These are phyloP conservation scores for Pascua guehoae DNA, from an alignment of 1,284 basidiomycete species.

Conservation along the genomic window DNA sequence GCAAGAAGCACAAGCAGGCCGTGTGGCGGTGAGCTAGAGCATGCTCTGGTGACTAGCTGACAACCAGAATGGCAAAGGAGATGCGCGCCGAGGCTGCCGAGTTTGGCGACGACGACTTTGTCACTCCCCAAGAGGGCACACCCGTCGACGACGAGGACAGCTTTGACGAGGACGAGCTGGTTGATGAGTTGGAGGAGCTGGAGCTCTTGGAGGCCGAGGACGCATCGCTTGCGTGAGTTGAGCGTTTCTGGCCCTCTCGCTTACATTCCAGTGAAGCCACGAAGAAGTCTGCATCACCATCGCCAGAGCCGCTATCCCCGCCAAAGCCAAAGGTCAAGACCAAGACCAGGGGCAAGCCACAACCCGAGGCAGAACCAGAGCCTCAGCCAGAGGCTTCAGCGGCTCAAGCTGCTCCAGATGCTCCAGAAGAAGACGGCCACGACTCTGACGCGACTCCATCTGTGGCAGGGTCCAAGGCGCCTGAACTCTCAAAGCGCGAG, in stretches of 20 bases:
- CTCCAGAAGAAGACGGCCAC: not conserved
- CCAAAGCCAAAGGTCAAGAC: constrained; percentile 3
- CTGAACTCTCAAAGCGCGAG: constrained; percentile 69
- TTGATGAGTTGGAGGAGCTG: constrained; percentile 4
- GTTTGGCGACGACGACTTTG: constrained; percentile 16
- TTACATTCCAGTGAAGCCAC: constrained; percentile 8
- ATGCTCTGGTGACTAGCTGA: constrained; percentile 11
- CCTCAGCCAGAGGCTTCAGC: constrained; percentile 23
- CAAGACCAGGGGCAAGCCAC: not conserved
- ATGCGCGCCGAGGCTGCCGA: constrained; percentile 43
- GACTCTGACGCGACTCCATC: constrained; percentile 2
- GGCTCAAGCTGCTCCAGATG: not conserved
- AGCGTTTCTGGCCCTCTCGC: not conserved
- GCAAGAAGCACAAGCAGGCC: constrained; percentile 89
- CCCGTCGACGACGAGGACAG: constrained; percentile 12
- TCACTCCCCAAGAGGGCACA: constrained; percentile 30
- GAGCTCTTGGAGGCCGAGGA: constrained; percentile 14
- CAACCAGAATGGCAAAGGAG: constrained; percentile 70
- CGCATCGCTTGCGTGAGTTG: constrained; percentile 16
- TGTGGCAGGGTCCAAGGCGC: constrained; percentile 6
- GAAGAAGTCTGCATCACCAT: constrained; percentile 12
- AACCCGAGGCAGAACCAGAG: constrained; percentile 5
- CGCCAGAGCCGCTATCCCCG: constrained; percentile 12
- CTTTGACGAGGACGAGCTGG: constrained; percentile 24
- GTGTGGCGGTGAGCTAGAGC: constrained; percentile 58